Evolutionary conservation across 1,284 basidiomycete species (phyloP).

Genomic region (Ganoderma leucocontextum): DNA sequence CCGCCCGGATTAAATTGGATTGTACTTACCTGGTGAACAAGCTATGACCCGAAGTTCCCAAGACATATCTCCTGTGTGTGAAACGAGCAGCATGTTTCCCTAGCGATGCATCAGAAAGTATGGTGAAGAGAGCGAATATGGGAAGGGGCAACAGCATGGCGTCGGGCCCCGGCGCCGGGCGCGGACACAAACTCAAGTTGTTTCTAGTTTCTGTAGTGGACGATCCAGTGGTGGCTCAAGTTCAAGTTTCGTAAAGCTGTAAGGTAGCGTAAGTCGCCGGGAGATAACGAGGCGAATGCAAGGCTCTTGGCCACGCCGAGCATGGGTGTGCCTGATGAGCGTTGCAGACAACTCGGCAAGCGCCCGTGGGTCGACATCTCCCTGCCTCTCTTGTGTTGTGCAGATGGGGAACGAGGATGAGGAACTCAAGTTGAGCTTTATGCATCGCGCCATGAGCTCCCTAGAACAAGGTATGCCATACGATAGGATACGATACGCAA

Average conservation of each 20-base stretch:
- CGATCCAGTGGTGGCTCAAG: background rate
- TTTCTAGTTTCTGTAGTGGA: background rate
- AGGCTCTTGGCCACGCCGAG: conserved; percentile 16
- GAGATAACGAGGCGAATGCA: conserved; percentile 25
- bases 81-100: background rate
- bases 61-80: conserved; percentile 17
- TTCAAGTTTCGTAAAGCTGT: too few relatives aligned
- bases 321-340: background rate
- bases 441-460: background rate
- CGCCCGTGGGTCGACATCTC: background rate
- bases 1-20: background rate
- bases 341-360: background rate
- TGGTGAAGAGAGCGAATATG: conserved; percentile 7
- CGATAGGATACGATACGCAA: conserved; percentile 11
- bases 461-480: conserved; percentile 4
- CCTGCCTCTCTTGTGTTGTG: background rate
- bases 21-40: conserved; percentile 25
- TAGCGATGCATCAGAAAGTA: conserved; percentile 10
- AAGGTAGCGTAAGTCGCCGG: background rate
- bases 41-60: background rate
- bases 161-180: background rate
- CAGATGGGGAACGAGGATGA: background rate
- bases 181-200: background rate
- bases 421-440: background rate
- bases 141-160: conserved; percentile 11